These are phyloP conservation scores for Ormosia emarginata DNA, from an alignment of 306 rosid genomes.

Conservation along the genomic window DNA sequence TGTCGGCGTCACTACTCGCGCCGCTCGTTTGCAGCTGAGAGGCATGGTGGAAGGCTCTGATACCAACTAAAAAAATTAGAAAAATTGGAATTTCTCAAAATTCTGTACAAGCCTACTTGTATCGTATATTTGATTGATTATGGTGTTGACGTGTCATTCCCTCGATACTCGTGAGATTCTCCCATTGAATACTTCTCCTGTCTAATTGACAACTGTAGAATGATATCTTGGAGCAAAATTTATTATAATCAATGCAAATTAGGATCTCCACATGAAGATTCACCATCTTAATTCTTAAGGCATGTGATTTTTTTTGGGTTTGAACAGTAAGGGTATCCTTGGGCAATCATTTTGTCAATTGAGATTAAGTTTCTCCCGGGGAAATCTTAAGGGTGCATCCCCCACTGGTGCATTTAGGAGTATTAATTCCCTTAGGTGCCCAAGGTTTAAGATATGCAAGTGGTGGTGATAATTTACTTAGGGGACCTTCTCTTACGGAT, in stretches of 20 bases:
- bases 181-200: neutral
- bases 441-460: slow-evolving; percentile 1
- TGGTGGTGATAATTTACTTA: neutral
- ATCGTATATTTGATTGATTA: neutral
- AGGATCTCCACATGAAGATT: neutral
- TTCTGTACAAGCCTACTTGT: neutral
- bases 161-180: neutral
- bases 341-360: neutral
- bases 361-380: neutral
- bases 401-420: slow-evolving; percentile 5
- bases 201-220: neutral
- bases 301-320: neutral
- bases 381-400: neutral
- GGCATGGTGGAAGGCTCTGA: no score
- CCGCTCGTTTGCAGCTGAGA: no score
- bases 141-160: neutral
- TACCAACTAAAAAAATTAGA: no score
- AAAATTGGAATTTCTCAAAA: neutral
- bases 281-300: neutral
- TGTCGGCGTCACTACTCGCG: no score
- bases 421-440: neutral
- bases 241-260: neutral
- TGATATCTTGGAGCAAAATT: neutral
- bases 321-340: neutral
- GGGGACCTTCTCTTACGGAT: neutral